phyloP scores from a whole-genome alignment of 2,329 filamentous ascomycete species.

The Colletotrichum spinosum region DNA sequence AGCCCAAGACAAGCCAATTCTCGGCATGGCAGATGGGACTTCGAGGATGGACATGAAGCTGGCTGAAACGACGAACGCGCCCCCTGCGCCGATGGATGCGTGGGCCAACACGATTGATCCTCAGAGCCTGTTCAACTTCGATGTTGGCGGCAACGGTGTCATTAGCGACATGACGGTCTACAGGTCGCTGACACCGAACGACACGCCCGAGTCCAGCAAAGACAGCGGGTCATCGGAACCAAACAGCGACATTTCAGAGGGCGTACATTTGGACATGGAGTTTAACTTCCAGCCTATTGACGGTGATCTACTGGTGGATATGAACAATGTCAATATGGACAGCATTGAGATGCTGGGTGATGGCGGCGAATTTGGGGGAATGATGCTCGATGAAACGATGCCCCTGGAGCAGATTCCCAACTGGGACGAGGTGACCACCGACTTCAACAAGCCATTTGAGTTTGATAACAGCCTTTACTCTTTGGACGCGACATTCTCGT shows the following conservation, averaged over 20 bases:
- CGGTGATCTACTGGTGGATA: slow-evolving; percentile 55
- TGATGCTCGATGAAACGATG: slow-evolving; percentile 35
- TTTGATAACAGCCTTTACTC: slow-evolving; percentile 58
- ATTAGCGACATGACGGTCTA: slow-evolving; percentile 66
- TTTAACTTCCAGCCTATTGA: slow-evolving; percentile 64
- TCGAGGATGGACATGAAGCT: slow-evolving; percentile 43
- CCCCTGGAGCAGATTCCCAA: slow-evolving; percentile 39
- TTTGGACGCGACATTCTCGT: slow-evolving; percentile 44
- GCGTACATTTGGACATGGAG: slow-evolving; percentile 64
- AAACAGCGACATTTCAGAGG: slow-evolving; percentile 71
- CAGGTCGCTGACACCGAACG: slow-evolving; percentile 68
- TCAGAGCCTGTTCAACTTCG: slow-evolving; percentile 57
- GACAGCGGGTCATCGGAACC: slow-evolving; percentile 70
- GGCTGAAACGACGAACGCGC: slow-evolving; percentile 43
- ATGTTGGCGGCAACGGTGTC: slow-evolving; percentile 57
- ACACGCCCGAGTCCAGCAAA: slow-evolving; percentile 74
- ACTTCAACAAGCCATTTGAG: slow-evolving; percentile 65
- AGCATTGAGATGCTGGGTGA: slow-evolving; percentile 39
- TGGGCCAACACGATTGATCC: slow-evolving; percentile 56
- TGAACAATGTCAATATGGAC: slow-evolving; percentile 52
- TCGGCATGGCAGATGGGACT: slow-evolving; percentile 44
- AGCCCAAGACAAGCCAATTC: slow-evolving; percentile 47
- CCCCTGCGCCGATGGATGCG: slow-evolving; percentile 38
- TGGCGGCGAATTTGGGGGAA: slow-evolving; percentile 40
- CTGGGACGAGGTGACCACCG: slow-evolving; percentile 63